These are phyloP conservation scores for Linnemannia exigua DNA, from an alignment of 192 early-diverging fungal species.

Conservation along the genomic window DNA sequence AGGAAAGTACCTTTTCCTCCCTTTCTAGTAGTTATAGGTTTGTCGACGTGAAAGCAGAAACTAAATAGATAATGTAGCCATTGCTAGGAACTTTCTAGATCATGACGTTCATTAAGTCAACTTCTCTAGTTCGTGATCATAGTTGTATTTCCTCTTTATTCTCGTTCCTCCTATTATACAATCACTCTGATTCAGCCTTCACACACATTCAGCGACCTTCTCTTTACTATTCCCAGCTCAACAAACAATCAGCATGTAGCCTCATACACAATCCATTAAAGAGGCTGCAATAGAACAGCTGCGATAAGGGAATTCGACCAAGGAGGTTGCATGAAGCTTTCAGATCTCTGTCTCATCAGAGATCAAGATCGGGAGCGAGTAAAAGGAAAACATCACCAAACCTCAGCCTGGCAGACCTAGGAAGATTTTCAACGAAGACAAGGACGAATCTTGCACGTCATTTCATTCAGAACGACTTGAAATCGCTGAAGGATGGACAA, in stretches of 20 bases:
- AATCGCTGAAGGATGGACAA: constrained; percentile 11
- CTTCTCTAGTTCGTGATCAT: background rate
- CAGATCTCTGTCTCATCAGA: constrained; percentile 9
- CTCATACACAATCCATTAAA: too few species aligned
- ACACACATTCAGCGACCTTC: background rate
- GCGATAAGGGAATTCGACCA: constrained; percentile 9
- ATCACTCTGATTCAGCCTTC: background rate
- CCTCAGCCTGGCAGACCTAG: constrained; percentile 6
- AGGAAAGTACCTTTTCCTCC: too few species aligned
- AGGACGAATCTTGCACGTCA: background rate
- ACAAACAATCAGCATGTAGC: background rate
- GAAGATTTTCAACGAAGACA: background rate
- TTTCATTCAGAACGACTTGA: constrained; percentile 1
- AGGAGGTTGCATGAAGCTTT: background rate
- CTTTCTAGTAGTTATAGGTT: too few species aligned
- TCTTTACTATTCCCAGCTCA: background rate
- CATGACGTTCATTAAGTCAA: background rate
- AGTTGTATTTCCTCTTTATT: background rate
- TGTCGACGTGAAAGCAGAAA: too few species aligned
- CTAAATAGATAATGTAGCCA: too few species aligned
- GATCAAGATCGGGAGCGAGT: background rate
- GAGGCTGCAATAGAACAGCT: background rate
- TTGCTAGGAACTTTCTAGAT: background rate
- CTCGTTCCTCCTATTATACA: background rate
- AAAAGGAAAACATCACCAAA: constrained; percentile 19